phyloP scores from a whole-genome alignment of 2,329 filamentous ascomycete genomes.

The Cytospora piceicola region DNA sequence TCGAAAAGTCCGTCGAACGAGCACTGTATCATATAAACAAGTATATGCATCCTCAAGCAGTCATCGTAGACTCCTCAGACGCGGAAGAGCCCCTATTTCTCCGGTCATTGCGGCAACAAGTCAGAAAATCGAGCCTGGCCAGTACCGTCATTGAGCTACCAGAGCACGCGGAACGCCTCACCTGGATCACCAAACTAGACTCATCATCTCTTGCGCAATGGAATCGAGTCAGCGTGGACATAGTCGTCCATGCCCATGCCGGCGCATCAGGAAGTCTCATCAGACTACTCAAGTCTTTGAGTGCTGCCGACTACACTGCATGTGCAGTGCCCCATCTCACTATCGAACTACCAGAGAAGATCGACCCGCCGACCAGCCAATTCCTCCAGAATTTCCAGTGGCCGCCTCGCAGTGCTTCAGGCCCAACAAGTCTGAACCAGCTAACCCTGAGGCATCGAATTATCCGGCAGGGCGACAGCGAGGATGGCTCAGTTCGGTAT shows the following conservation, averaged over 20 bases:
- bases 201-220: conserved; percentile 48
- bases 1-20: conserved; percentile 65
- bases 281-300: conserved; percentile 76
- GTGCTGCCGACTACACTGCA: conserved; percentile 74
- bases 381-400: conserved; percentile 70
- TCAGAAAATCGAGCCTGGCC: conserved; percentile 2
- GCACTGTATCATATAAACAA: conserved; percentile 72
- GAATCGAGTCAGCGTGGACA: conserved; percentile 78
- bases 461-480: conserved; percentile 58
- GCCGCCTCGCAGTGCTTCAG: conserved; percentile 56
- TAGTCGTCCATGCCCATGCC: conserved; percentile 77
- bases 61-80: conserved; percentile 70
- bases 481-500: conserved; percentile 74
- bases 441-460: conserved; percentile 79
- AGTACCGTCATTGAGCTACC: conserved; percentile 75
- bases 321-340: conserved; percentile 74
- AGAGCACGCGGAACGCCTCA: conserved; percentile 61
- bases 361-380: conserved; percentile 66
- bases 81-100: conserved; percentile 73
- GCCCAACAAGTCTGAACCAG: conserved; percentile 51
- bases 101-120: conserved; percentile 18
- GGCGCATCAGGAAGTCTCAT: conserved; percentile 75
- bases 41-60: conserved; percentile 76
- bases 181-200: conserved; percentile 81
- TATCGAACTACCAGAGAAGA: conserved; percentile 75